Evolutionary conservation across 2,329 filamentous ascomycete genomes (phyloP), one percentile per base, ranked within the genome.

Genomic region (Aspergillus jensenii): DNA sequence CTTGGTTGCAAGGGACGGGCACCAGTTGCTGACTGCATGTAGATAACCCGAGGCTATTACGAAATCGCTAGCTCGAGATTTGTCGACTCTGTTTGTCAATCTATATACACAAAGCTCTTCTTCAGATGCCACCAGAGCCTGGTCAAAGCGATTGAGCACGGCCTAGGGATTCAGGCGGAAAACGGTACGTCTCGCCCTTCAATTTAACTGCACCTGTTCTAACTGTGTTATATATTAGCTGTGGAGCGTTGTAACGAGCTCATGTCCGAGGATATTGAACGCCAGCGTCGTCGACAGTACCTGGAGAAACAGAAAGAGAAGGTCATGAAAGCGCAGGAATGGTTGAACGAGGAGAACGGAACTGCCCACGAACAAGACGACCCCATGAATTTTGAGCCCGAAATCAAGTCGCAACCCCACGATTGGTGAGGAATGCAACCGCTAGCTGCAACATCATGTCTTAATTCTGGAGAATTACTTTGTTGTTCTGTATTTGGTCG

Each of bases 41-140:
- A 76, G 75, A 70, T 63, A 4, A 66, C 70, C 1, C 62, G 72
- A 3, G 75, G 69, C 0, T 77, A 78, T 33, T 78, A 78, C 37
- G 70, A 75, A 6, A 63, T 77, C 21, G 76, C 76, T 0, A 73
- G 70, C 47, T 67, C 67, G 2, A 69, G 76, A 6, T 78, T 76
- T 39, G 57, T 76, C 0, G 76, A 78, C 52, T 68, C 70, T 0
- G 66, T 76, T 2, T 77, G 74, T 27, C 74, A 77, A 59, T 67
- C 67, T 1, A 70, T 74, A 0, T 63, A 76, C 39, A 68, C 66
- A 3, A 76, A 72, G 43, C 54, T 78, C 1, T 74, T 76, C 37
- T 62, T 61, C 3, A 71, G 70, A 33, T 78, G 74, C 23, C 68
- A 69, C 5, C 61, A 71, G 3, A 66, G 71, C 5, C 60, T 78